A percentile compares a stretch with the other conserved stretches of the same genome.
These are phyloP conservation scores for Exsudoporus floridanus DNA, from an alignment of 1,284 basidiomycete genomes.

Conservation along the genomic window DNA sequence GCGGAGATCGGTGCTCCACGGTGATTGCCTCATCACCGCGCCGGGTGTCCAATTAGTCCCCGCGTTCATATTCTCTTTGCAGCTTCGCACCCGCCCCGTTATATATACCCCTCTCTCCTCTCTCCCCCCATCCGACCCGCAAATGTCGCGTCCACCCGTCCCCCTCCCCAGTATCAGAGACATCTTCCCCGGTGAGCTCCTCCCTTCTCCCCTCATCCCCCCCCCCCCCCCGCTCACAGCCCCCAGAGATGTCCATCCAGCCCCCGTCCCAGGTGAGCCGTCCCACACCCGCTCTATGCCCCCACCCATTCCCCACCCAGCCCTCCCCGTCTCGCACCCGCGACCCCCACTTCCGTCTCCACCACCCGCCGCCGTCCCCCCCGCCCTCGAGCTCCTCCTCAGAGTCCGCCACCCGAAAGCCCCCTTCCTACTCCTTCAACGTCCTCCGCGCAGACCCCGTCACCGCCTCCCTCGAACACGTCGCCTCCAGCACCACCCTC, in stretches of 20 bases:
- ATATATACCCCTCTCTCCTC: constrained; percentile 10
- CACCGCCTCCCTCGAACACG: constrained; percentile 44
- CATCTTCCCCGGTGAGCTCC: constrained; percentile 51
- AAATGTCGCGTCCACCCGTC: constrained; percentile 33
- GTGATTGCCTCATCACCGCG: constrained; percentile 30
- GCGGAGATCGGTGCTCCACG: constrained; percentile 25
- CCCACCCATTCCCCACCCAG: constrained; percentile 2
- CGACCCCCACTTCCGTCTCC: constrained; percentile 1
- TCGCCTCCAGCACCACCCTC: constrained; percentile 43
- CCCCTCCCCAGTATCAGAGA: constrained; percentile 55
- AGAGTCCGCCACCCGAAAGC: constrained; percentile 27
- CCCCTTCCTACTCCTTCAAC: constrained; percentile 38
- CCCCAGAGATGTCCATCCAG: constrained; percentile 26
- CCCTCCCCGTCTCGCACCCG: constrained; percentile 1
- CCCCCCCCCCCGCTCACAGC: too few relatives aligned
- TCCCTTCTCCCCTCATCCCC: too few relatives aligned
- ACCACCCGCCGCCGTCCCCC: constrained; percentile 24
- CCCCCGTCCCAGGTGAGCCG: constrained; percentile 11
- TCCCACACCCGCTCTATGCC: not conserved
- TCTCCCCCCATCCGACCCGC: not conserved
- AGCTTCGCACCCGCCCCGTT: constrained; percentile 2
- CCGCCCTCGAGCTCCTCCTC: constrained; percentile 33
- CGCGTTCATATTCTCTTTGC: constrained; percentile 20
- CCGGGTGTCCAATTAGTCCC: constrained; percentile 23
- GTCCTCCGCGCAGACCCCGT: constrained; percentile 44